Evolutionary conservation across 2,329 filamentous ascomycete species (phyloP), one percentile per base, ranked within the genome.

Genomic region (Zalaria sp.): DNA sequence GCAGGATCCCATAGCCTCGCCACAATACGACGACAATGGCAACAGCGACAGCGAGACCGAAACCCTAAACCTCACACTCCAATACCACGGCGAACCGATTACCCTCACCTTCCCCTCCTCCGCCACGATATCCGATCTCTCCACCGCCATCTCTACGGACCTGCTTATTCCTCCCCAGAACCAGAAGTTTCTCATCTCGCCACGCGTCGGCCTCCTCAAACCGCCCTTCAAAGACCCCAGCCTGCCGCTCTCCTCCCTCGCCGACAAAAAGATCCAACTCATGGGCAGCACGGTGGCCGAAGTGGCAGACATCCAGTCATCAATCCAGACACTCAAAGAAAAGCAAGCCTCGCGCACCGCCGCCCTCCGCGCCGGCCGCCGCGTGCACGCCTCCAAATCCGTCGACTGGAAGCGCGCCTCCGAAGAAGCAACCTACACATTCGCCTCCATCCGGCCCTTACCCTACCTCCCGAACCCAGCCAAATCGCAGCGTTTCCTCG

Each of bases 391-490:
- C 1, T 46, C 44, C 44, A 51, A 50, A 52, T 52, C 62, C 58
- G 39, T 59, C 46, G 68, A 65, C 56, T 57, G 63, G 58, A 67
- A 66, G 50, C 67, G 64, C 34, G 57, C 63, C 2, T 63, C 68
- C 55, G 75, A 77, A n/a, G 73, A 80, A 44, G 66, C 69, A 18
- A 69, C 68, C 45, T 94, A 93, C 64, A 93, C 83, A 0, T 98
- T 98, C 63, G 72, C 80, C 48, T 75, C 76, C 0, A 68, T 96
- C 1, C 73, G 78, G 1, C 83, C 88, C 0, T 72, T 98, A 0
- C 65, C 75, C 0, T 79, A 89, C 53, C 78, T 96, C 0, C 86
- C 87, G 0, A 73, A 81, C 42, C 81, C 88, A 0, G 72, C 80
- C 25, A 77, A 79, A 41, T 83, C 80, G 7, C 69, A 78, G 4